A percentile compares a stretch with the other conserved stretches of the same genome.
Evolutionary conservation across 345 rosid genomes (phyloP).

Genomic region (Pistacia integerrima): DNA sequence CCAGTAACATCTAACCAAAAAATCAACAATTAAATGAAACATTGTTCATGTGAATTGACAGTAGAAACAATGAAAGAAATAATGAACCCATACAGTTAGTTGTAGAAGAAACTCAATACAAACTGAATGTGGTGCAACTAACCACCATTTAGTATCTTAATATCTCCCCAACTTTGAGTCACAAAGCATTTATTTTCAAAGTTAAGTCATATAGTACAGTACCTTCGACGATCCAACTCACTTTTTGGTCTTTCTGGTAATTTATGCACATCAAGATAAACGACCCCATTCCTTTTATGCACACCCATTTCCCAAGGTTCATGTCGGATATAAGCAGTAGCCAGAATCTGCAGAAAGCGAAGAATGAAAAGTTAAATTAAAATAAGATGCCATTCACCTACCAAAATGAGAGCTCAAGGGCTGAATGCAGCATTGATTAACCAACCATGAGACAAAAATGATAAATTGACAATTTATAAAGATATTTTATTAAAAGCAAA

Average conservation of each 20-base stretch:
- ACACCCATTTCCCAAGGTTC: conserved; percentile 99
- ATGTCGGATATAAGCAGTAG: conserved; percentile 76
- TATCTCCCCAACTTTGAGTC: neutral
- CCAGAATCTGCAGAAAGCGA: conserved; percentile 62
- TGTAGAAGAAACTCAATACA: neutral
- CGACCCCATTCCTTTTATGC: conserved; percentile 93
- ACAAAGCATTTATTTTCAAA: neutral
- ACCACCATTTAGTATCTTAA: conserved; percentile 6
- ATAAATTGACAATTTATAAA: neutral
- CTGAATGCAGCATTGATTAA: neutral
- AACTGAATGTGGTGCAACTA: neutral
- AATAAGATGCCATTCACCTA: neutral
- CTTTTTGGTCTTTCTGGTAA: conserved; percentile 83
- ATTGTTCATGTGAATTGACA: conserved; percentile 10
- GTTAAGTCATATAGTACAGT: conserved; percentile 19
- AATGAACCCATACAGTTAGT: neutral
- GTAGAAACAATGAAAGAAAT: conserved; percentile 1
- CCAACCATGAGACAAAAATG: neutral
- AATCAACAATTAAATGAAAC: conserved; percentile 6
- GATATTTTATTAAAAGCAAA: conserved; percentile 8
- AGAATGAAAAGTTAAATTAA: neutral
- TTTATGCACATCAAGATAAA: conserved; percentile 93
- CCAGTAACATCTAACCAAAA: conserved; percentile 80
- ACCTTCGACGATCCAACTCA: conserved; percentile 91
- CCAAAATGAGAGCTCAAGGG: neutral